Base-by-base conservation (phyloP, 164 flowering plant species). In the Berberis vulgaris region DNA sequence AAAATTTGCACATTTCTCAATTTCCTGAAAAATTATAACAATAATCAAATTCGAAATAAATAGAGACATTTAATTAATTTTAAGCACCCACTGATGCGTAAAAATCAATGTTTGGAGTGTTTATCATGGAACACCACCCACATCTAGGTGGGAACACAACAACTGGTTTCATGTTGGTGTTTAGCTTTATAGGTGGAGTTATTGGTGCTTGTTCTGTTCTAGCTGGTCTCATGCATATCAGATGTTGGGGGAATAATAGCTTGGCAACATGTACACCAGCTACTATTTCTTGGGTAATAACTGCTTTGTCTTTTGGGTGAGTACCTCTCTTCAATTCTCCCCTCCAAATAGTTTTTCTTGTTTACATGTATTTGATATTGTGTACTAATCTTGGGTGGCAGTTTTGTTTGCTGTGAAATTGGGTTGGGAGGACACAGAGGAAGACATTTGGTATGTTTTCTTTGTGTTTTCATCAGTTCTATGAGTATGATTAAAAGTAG, bases 81-180 rank as follows among this genome's bases (percentile, higher is more conserved):
- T n/a, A n/a, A n/a, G n/a, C n/a, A n/a, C n/a, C n/a, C n/a, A n/a
- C n/a, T n/a, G n/a, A n/a, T n/a, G n/a, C n/a, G n/a, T n/a, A n/a
- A n/a, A n/a, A n/a, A n/a, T n/a, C n/a, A n/a, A n/a, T n/a, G n/a
- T n/a, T n/a, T n/a, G n/a, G n/a, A n/a, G n/a, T n/a, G n/a, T n/a
- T n/a, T n/a, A n/a, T n/a, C n/a, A n/a, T n/a, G 65, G 81, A 83
- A 12, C 67, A 81, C 66, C 89, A 81, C 65, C 89, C 75, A 13
- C 81, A 80, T 72, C 64, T 82, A 46, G 84, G 88, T 5, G 88
- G 88, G 43, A 84, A 86, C 52, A 57, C 79, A 61, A 68, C 91
- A 3, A 84, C 84, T 13, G 69, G 42, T 44, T 81, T 74, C 52
- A 60, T 84, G 70, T 56, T 86, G 61, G 62, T 74, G 3, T 84